Conservation (phyloP, 306 rosid genomes). For the Medicago lupulina region DNA sequence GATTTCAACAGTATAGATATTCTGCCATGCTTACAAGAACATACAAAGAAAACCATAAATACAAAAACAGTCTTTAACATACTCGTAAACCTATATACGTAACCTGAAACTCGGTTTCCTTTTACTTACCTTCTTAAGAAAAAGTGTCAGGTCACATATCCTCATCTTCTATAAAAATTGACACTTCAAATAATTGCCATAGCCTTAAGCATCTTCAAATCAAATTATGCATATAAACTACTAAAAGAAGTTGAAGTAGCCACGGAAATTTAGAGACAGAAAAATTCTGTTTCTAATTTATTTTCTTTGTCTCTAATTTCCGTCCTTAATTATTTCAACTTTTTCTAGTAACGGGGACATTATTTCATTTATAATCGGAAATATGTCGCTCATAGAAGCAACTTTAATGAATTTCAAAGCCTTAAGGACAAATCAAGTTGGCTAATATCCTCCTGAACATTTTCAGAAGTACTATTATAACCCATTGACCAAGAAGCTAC, state of each 20-base stretch:
- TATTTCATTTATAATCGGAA: background rate
- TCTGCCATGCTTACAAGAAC: constrained; percentile 50
- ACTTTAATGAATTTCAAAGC: constrained; percentile 54
- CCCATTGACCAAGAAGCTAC: constrained; percentile 51
- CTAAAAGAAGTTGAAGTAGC: background rate
- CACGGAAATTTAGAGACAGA: background rate
- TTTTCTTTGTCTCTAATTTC: background rate
- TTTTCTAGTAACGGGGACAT: background rate
- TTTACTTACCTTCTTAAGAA: constrained; percentile 41
- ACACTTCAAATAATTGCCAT: constrained; percentile 33
- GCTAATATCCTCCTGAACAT: constrained; percentile 69
- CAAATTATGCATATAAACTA: background rate
- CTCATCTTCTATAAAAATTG: constrained; percentile 36
- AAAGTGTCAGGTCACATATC: constrained; percentile 28
- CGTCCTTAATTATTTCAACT: background rate
- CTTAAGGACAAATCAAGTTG: constrained; percentile 86
- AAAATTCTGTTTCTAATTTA: background rate
- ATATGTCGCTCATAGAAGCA: background rate
- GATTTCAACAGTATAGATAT: constrained; percentile 40
- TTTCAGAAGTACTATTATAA: constrained; percentile 36
- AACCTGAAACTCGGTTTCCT: constrained; percentile 38
- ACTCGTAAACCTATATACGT: constrained; percentile 31
- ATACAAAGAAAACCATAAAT: constrained; percentile 41
- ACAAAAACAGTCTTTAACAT: constrained; percentile 36
- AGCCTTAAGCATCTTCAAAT: background rate